phyloP scores from a whole-genome alignment of 805 yeast species.

The Blastobotrys attinorum region DNA sequence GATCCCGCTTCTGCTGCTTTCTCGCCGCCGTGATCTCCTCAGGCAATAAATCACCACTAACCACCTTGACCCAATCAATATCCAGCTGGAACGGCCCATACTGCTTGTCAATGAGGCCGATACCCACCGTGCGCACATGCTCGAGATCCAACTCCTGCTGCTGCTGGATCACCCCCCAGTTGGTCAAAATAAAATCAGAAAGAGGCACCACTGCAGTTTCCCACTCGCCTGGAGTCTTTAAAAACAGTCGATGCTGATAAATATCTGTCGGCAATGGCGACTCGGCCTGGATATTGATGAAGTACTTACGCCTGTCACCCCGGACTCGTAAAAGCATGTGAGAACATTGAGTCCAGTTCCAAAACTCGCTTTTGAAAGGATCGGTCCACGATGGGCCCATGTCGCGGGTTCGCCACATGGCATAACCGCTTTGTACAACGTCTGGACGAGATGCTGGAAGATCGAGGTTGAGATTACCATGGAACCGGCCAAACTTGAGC shows the following conservation, averaged over 20 bases:
- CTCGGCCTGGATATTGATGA: conserved; percentile 75
- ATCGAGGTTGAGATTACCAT: conserved; percentile 61
- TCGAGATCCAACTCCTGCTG: conserved; percentile 52
- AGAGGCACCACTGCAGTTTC: conserved; percentile 75
- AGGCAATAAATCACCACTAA: conserved; percentile 18
- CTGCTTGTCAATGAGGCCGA: conserved; percentile 69
- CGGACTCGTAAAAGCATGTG: conserved; percentile 63
- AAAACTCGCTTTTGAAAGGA: conserved; percentile 39
- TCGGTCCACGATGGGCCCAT: conserved; percentile 33
- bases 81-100: conserved; percentile 68
- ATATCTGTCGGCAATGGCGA: conserved; percentile 70
- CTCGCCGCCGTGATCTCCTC: neutral
- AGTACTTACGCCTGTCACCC: conserved; percentile 65
- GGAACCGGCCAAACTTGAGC: conserved; percentile 46
- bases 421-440: conserved; percentile 58
- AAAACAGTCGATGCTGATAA: conserved; percentile 72
- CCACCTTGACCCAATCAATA: conserved; percentile 65
- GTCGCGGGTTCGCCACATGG: conserved; percentile 77
- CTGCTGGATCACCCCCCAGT: conserved; percentile 64
- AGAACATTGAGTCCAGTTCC: conserved; percentile 64
- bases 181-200: conserved; percentile 73
- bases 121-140: conserved; percentile 63
- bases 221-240: conserved; percentile 69
- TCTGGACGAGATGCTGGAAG: conserved; percentile 60
- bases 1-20: conserved; percentile 1